Evolutionary conservation across 352 stramenopile species (phyloP).

Genomic region (Blastocystis sp.): DNA sequence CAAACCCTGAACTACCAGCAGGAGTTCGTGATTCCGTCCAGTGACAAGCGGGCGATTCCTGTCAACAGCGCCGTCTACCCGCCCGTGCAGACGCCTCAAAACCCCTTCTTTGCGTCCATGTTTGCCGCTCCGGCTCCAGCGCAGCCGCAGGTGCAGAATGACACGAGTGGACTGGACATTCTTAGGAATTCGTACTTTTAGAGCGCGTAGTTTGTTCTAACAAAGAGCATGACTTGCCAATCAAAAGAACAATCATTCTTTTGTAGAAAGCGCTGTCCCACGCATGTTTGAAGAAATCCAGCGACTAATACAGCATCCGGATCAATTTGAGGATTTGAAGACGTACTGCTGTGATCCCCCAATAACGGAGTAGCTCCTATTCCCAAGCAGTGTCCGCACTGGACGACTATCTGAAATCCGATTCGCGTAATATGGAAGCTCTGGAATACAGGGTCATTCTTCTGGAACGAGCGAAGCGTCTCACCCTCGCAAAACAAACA

Average conservation of each 20-base stretch:
- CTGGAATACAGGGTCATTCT: constrained; percentile 34
- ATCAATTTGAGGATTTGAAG: constrained; percentile 27
- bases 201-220: constrained; percentile 15
- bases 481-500: constrained; percentile 24
- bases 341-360: not conserved
- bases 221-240: not conserved
- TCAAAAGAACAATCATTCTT: not conserved
- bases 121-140: not conserved
- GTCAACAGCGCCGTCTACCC: not conserved
- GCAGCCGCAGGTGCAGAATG: not conserved
- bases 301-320: not conserved
- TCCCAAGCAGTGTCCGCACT: not conserved
- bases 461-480: not conserved
- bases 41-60: not conserved
- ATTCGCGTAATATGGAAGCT: constrained; percentile 33
- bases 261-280: not conserved
- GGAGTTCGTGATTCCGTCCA: constrained; percentile 24
- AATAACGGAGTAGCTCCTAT: constrained; percentile 7
- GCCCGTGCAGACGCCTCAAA: not conserved
- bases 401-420: constrained; percentile 42
- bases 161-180: constrained; percentile 45
- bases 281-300: constrained; percentile 49
- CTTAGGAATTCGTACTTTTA: constrained; percentile 57
- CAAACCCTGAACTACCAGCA: constrained; percentile 28
- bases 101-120: not conserved